phyloP scores from a whole-genome alignment of 495 filamentous ascomycete genomes.

The Astrothelium subdiscretum region DNA sequence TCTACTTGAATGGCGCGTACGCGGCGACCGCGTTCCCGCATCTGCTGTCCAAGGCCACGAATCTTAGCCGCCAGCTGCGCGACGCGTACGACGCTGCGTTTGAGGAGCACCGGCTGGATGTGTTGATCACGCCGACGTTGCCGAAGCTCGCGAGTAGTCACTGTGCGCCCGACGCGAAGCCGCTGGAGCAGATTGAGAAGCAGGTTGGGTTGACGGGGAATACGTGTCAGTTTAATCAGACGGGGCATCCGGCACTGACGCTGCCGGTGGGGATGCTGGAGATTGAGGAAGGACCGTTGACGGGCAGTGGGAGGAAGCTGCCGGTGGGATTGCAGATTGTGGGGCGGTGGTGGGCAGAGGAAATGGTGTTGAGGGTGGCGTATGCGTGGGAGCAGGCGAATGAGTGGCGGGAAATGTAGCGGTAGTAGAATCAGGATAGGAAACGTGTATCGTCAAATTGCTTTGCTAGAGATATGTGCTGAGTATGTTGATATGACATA shows the following conservation, averaged over 20 bases:
- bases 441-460: neutral
- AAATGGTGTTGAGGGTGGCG: conserved; percentile 36
- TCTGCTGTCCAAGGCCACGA: conserved; percentile 32
- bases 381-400: conserved; percentile 40
- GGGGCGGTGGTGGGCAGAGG: conserved; percentile 40
- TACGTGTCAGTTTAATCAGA: conserved; percentile 46
- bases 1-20: conserved; percentile 25
- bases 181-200: conserved; percentile 18
- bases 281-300: conserved; percentile 28
- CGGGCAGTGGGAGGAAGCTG: conserved; percentile 21
- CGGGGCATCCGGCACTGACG: conserved; percentile 46
- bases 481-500: neutral
- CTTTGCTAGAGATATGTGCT: neutral
- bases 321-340: conserved; percentile 50
- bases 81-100: conserved; percentile 36
- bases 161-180: conserved; percentile 8
- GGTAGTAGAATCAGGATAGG: neutral
- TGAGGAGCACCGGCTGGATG: conserved; percentile 24
- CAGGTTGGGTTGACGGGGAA: conserved; percentile 37
- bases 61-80: conserved; percentile 33
- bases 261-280: conserved; percentile 42
- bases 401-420: conserved; percentile 33
- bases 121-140: conserved; percentile 35
- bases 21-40: conserved; percentile 17
- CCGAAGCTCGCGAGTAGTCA: conserved; percentile 28